Percentiles rank a stretch among this genome's conserved stretches.
phyloP scores from a whole-genome alignment of 1,284 basidiomycete genomes.

The Cerrena zonata region DNA sequence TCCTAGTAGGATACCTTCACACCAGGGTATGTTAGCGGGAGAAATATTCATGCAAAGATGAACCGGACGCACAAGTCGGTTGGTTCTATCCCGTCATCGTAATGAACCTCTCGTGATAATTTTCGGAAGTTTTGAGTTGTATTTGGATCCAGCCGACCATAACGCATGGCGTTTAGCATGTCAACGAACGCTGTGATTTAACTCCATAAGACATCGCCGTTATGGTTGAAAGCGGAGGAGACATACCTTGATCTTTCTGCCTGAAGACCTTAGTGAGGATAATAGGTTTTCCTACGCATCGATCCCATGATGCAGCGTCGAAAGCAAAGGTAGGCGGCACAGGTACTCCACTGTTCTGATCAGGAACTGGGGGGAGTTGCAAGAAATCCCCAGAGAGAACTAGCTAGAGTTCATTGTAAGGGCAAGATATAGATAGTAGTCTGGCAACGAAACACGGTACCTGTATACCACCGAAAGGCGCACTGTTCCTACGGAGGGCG shows the following conservation, averaged over 20 bases:
- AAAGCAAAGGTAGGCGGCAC: slow-evolving; percentile 53
- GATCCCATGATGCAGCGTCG: slow-evolving; percentile 58
- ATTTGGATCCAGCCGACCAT: slow-evolving; percentile 42
- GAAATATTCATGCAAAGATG: not conserved
- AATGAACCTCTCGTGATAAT: slow-evolving; percentile 55
- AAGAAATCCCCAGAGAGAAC: slow-evolving; percentile 77
- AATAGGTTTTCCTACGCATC: slow-evolving; percentile 35
- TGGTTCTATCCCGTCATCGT: slow-evolving; percentile 70
- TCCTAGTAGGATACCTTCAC: slow-evolving; percentile 52
- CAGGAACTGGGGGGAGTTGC: slow-evolving; percentile 72
- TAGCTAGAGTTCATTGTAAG: slow-evolving; percentile 36
- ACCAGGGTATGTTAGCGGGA: not conserved
- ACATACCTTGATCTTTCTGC: slow-evolving; percentile 50
- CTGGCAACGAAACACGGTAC: slow-evolving; percentile 24
- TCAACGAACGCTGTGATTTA: slow-evolving; percentile 51
- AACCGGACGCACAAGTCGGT: slow-evolving; percentile 66
- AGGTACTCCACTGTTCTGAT: slow-evolving; percentile 25
- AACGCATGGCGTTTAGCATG: slow-evolving; percentile 72
- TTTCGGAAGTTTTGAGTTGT: slow-evolving; percentile 53
- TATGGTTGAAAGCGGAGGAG: not conserved
- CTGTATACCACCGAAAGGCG: slow-evolving; percentile 74
- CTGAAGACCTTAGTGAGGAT: slow-evolving; percentile 37
- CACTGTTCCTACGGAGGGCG: slow-evolving; percentile 39
- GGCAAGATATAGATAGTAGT: not conserved
- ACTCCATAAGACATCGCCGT: not conserved